Evolutionary conservation across 2,329 filamentous ascomycete species (phyloP).

Genomic region (Ophiosphaerella narmari): DNA sequence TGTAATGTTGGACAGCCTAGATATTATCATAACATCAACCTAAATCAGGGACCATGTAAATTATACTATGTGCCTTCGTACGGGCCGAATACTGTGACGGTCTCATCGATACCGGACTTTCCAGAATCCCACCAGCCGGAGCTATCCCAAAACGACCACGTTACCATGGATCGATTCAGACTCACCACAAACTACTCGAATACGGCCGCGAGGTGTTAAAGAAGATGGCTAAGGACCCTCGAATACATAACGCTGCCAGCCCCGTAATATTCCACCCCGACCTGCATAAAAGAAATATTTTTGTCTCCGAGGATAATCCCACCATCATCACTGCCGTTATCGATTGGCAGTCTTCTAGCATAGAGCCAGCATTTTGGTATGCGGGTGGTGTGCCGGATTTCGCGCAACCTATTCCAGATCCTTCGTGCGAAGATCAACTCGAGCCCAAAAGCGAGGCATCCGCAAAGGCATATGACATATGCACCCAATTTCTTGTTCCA

Average conservation of each 20-base stretch:
- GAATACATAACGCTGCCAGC: constrained; percentile 31
- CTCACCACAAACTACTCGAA: constrained; percentile 42
- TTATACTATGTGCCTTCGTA: constrained; percentile 8
- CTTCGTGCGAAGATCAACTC: constrained; percentile 13
- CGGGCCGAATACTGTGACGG: constrained; percentile 38
- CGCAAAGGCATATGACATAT: constrained; percentile 41
- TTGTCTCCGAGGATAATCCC: constrained; percentile 47
- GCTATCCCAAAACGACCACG: constrained; percentile 21
- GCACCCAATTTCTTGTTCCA: constrained; percentile 34
- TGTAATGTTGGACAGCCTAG: constrained; percentile 36
- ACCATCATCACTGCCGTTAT: constrained; percentile 47
- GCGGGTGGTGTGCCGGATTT: constrained; percentile 49
- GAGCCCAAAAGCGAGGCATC: constrained; percentile 35
- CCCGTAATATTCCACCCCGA: constrained; percentile 49
- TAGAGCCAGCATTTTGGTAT: constrained; percentile 50
- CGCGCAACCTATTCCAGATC: constrained; percentile 30
- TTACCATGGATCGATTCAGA: constrained; percentile 44
- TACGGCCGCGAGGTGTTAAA: constrained; percentile 33
- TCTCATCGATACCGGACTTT: constrained; percentile 47
- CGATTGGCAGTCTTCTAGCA: constrained; percentile 50
- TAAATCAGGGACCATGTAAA: constrained; percentile 50
- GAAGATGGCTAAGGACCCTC: constrained; percentile 30
- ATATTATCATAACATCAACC: constrained; percentile 38
- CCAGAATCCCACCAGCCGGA: constrained; percentile 38
- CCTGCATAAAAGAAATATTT: constrained; percentile 51